A percentile compares a stretch with the other conserved stretches of the same genome.
Evolutionary conservation across 2,329 filamentous ascomycete species (phyloP).

Genomic region (Graphilbum sp.): DNA sequence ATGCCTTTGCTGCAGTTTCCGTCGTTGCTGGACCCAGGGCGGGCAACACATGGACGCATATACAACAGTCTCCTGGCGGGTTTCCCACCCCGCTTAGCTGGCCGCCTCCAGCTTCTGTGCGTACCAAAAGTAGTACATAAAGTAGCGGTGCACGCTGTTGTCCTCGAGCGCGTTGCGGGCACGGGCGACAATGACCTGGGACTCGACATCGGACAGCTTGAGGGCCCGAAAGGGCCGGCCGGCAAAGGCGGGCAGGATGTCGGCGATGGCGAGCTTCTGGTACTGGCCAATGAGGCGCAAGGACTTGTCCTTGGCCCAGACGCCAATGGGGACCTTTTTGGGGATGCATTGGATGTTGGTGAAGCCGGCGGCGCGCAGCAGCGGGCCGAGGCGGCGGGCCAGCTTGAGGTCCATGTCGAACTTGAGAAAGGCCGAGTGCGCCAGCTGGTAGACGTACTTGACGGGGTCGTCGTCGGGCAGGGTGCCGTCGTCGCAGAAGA

Average conservation of each 20-base stretch:
- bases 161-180: constrained; percentile 20
- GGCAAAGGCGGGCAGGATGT: constrained; percentile 21
- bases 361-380: constrained; percentile 25
- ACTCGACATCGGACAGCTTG: constrained; percentile 16
- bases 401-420: constrained; percentile 21
- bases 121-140: constrained; percentile 22
- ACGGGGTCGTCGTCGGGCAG: constrained; percentile 24
- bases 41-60: too few relatives aligned
- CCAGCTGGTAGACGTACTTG: constrained; percentile 14
- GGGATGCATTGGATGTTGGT: constrained; percentile 21
- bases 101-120: constrained; percentile 18
- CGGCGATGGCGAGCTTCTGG: constrained; percentile 20
- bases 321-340: constrained; percentile 27
- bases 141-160: constrained; percentile 20
- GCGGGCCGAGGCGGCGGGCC: constrained; percentile 17
- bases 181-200: constrained; percentile 13
- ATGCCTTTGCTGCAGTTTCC: neutral
- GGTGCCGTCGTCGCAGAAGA: constrained; percentile 14
- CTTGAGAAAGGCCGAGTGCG: constrained; percentile 14
- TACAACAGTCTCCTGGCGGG: too few relatives aligned
- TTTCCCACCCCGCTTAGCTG: neutral
- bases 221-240: constrained; percentile 25
- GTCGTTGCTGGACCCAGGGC: too few relatives aligned
- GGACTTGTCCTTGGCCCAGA: constrained; percentile 24
- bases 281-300: constrained; percentile 24